Evolutionary conservation across 2,329 filamentous ascomycete genomes (phyloP), one percentile per base, ranked within the genome.

Genomic region (Teratosphaeria destructans): DNA sequence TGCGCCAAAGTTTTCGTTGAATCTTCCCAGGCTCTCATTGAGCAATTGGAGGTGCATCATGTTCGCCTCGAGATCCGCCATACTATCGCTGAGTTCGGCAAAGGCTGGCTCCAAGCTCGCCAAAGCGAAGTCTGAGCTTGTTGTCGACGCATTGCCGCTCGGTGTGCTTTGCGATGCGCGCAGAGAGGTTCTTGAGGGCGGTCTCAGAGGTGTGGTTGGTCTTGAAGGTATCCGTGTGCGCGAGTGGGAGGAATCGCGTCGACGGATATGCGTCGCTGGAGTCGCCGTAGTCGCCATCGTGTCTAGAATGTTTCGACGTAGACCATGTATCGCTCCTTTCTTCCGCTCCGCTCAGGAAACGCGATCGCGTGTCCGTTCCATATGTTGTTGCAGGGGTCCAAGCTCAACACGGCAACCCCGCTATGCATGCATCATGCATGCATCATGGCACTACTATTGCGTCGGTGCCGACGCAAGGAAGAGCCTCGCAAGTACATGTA

Each of bases 21-120:
- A 99, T 29, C 94, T 85, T 27, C 90, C 85, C 66, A 99, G 76
- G 69, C 90, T 95, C 78, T 97, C 93, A 71, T 99, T 91, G 86
- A 99, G 95, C 63, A 96, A 78, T 74, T 97, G 93, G 66, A 99
- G 85, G 72, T 96, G 91, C 87, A 95, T 90, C 79, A 97, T 91
- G 74, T 99, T 97, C 62, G 91, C 90, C 78, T 99, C 94, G 10
- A 99, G 82, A 68, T 97, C 94, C 27, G 91, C 90, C 84, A 97
- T 92, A 60, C 89, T 88, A 74, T 99, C 94, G 10, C 90, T 88
- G 1, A 99, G 81, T 76, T 99, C 94, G 14, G 90, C 90, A 74
- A 99, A 97, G 14, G 89, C 87, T 0, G 91, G 90, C 72, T 97
- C 92, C 60, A 97, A 86, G 2, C 82, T 77, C 66, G 93, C 90